phyloP scores from a whole-genome alignment of 2,329 filamentous ascomycete species.

The Coniochaeta pulveracea region DNA sequence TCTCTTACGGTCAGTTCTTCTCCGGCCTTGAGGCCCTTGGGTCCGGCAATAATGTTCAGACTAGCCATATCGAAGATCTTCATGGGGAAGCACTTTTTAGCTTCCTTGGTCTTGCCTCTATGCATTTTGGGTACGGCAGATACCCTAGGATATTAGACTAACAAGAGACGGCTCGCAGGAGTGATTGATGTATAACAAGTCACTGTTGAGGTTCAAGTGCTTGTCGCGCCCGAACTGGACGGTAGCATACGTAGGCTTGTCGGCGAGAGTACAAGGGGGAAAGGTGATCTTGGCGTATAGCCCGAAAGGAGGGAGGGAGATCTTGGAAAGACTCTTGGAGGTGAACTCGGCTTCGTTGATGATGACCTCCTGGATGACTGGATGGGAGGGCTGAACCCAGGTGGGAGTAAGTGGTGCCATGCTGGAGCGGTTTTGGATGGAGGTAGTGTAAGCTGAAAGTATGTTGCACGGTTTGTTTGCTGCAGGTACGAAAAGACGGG shows the following conservation, averaged over 20 bases:
- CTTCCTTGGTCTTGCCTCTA: no score
- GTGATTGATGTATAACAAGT: slow-evolving; percentile 58
- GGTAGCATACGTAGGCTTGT: slow-evolving; percentile 49
- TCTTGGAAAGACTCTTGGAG: slow-evolving; percentile 46
- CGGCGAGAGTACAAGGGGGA: slow-evolving; percentile 46
- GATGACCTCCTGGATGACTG: slow-evolving; percentile 44
- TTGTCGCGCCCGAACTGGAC: slow-evolving; percentile 45
- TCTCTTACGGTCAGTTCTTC: slow-evolving; percentile 44
- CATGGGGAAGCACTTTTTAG: background rate
- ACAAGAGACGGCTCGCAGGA: slow-evolving; percentile 56
- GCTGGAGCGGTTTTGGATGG: slow-evolving; percentile 7
- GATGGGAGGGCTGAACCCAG: slow-evolving; percentile 51
- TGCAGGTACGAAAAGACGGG: background rate
- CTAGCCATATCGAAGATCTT: slow-evolving; percentile 50
- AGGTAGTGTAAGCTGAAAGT: background rate
- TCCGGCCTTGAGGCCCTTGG: slow-evolving; percentile 39
- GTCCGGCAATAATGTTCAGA: slow-evolving; percentile 45
- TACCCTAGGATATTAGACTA: slow-evolving; percentile 10
- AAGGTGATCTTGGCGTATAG: slow-evolving; percentile 56
- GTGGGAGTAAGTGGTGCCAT: slow-evolving; percentile 47
- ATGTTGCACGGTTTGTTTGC: background rate
- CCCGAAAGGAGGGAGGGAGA: slow-evolving; percentile 47
- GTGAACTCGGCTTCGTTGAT: slow-evolving; percentile 41
- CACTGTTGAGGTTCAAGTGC: slow-evolving; percentile 54
- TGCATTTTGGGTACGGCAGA: background rate